Evolutionary conservation across 345 rosid genomes (phyloP), one percentile per base, ranked within the genome.

Genomic region (Eucalyptus viminalis): DNA sequence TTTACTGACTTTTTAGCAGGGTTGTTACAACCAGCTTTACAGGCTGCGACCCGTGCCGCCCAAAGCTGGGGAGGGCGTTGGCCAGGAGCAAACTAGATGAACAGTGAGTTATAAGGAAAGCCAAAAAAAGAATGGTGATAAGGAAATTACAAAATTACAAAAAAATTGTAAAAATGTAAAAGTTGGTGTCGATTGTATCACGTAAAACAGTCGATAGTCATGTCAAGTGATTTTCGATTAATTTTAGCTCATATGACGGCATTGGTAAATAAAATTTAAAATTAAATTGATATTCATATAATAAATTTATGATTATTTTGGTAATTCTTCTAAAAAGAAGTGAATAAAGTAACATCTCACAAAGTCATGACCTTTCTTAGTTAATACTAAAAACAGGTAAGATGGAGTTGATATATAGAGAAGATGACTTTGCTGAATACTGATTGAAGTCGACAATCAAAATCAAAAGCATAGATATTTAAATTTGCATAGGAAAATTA

Each of bases 201-300:
- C 14, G 4, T 72, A 37, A 34, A 17, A 34, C 0, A 72, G 1
- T 10, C 44, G 0, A 0, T 1, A 72, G 3, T 19, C 14, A 17
- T 24, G 7, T 31, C 3, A 17, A 4, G 7, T 1, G 14, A 69
- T 69, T 72, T 72, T 19, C 7, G 4, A 11, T 5, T 6, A 69
- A 69, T 34, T 69, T 69, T 34, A 6, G 2, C 14, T 7, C 1
- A 1, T 31, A 31, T 9, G 44, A 69, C 1, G 6, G 11, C 22
- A 34, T 34, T 69, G 44, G 1, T 6, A 60, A 12, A 60, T 60
- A 11, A 58, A 58, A 60, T 60, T 60, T 11, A 11, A 25, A 60
- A 27, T 60, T 4, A 12, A 62, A 29, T 62, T 29, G 5, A 62
- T 8, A 65, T 65, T 5, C 1, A 7, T 7, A n/a, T 7, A n/a